Base-by-base conservation (phyloP, 176 grass and related monocot species). In the Stipa capillata region DNA sequence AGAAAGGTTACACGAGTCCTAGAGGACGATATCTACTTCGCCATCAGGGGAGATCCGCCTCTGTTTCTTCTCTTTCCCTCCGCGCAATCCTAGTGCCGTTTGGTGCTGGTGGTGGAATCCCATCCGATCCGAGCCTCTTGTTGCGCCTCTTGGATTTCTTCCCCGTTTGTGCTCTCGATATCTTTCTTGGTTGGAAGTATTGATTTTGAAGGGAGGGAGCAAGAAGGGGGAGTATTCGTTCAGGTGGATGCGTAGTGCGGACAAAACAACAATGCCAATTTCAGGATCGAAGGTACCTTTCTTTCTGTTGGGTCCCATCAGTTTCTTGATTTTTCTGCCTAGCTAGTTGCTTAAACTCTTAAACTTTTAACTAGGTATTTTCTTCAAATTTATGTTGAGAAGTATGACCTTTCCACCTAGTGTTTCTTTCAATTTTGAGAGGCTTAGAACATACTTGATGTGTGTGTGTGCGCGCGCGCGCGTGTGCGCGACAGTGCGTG, bases 231-330 rank as follows among this genome's bases (percentile, higher is more conserved):
- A 48, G 15, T 12, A 7, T 14, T 50, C 47, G 23, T 15, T 59
- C 9, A 6, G 48, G 37, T 28, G 34, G 48, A 40, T n/a, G 36
- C n/a, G 12, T 35, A 3, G 55, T 54, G 6, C 72, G 31, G 56
- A 31, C 29, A 8, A 2, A 23, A 24, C 49, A 6, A 25, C 52
- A 88, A 80, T 75, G 86, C 86, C 35, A 69, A 5, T 28, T 60
- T 80, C 74, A 28, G 69, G 60, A 80, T 61, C 70, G 0, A 75
- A 84, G 86, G 86, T 88, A 74, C 18, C 13, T 49, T 25, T 6
- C 12, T 33, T 65, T 28, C 4, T 24, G n/a, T 85, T 60, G 33
- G 9, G 17, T 18, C n/a, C 27, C 52, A 3, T 69, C 9, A 41
- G 61, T 49, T 75, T 48, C 15, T 56, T 40, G 65, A 27, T 45